Base-by-base conservation (phyloP, 768 basidiomycete species). In the Lactarius psammicola region DNA sequence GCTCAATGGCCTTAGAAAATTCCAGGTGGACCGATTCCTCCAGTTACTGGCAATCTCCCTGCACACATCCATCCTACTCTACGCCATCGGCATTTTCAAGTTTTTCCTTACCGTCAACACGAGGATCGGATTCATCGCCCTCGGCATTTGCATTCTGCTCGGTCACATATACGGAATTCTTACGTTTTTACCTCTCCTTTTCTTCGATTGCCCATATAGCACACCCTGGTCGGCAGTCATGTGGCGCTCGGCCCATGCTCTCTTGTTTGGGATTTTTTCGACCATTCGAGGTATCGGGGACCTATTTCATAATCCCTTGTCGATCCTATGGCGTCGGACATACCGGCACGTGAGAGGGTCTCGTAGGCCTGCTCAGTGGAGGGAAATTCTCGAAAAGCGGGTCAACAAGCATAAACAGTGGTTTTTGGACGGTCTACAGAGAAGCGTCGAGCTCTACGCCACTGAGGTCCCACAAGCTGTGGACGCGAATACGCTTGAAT, bases 21-120 rank as follows among this genome's bases (percentile, higher is more conserved):
- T 42, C 38, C 4, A n/a, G 9, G 8, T 63, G 36, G 18, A 23
- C 38, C 15, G 13, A 18, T 18, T 30, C 33, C 15, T 44, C 31
- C 7, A 49, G 4, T 3, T 18, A 2, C 20, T 63, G 31, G 11
- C 62, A 5, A 23, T 33, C 10, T 2, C 38, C 18, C 42, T 63
- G 3, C 62, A 63, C 33, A 2, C 17, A 26, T 31, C 62, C 34
- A 34, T 44, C 10, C 30, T 56, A 5, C 62, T 63, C 18, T 63
- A 40, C 44, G 23, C 28, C 23, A 40, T 36, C 5, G 34, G 56
- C 5, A n/a, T 57, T 8, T 3, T 34, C 56, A 4, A 26, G 5
- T 57, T n/a, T 30, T 17, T 63, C 7, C 30, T 44, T 38, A 18
- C 38, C 18, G 18, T 56, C 54, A 23, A 56, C 26, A 23, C 3